Base-by-base conservation (phyloP, 1,284 basidiomycete genomes). In the Cutaneotrichosporon mucoides region DNA sequence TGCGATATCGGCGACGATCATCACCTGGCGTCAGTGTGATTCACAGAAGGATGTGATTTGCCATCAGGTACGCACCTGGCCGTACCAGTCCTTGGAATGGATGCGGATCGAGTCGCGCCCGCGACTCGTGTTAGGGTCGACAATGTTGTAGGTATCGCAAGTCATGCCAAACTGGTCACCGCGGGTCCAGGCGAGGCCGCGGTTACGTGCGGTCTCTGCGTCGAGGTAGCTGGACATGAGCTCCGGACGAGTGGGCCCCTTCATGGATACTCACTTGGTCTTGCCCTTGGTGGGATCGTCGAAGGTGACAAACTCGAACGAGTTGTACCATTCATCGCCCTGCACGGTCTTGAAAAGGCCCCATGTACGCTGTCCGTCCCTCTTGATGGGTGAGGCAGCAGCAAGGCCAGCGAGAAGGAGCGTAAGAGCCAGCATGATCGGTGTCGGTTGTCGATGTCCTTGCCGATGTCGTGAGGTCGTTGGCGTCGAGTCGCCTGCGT, bases 51-150 rank as follows among this genome's bases (percentile, higher is more conserved):
- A 2, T 24, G 24, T 24, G 24, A 24, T 24, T 24, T 24, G 24
- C 24, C 24, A 24, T 13, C 15, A 54, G 12, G 45, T 41, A 57
- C 73, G 63, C 54, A 75, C 73, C 66, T 76, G 73, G 8, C 60
- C 70, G 55, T 62, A 78, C 55, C 69, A 60, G 49, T 68, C 69
- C 46, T 75, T 72, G 42, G 69, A 73, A 12, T 62, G 66, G 42
- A 77, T 75, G 15, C 76, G 62, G 3, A 78, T 65, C 54, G 72
- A 73, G 54, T 76, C 68, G 24, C 75, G 66, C 9, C 76, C 75
- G 36, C 75, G 55, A 0, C 62, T 24, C 24, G 24, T 16, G 6
- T 34, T 15, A 24, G 38, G 36, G 10, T 68, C 67, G 24, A 59
- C 53, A 34, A 65, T 68, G 9, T 24, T 47, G 33, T 59, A 49